phyloP scores from a whole-genome alignment of 2,329 filamentous ascomycete species.

The Phyllosticta capitalensis region DNA sequence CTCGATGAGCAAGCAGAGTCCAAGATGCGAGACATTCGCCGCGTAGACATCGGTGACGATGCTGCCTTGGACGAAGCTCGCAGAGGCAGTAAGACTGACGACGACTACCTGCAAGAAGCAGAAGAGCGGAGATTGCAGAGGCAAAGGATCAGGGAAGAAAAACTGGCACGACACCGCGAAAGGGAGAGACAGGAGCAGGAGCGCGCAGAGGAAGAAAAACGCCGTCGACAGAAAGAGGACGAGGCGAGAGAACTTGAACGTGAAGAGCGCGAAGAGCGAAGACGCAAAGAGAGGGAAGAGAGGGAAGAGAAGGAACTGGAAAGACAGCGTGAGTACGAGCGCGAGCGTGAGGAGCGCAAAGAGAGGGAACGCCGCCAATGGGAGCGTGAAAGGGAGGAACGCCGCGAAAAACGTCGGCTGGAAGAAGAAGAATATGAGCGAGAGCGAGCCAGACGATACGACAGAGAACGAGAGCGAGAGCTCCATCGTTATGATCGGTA shows the following conservation, averaged over 20 bases:
- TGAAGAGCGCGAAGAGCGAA: slow-evolving; percentile 18
- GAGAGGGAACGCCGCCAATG: slow-evolving; percentile 30
- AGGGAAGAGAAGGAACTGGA: slow-evolving; percentile 32
- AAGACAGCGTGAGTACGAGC: slow-evolving; percentile 37
- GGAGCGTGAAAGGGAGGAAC: slow-evolving; percentile 12
- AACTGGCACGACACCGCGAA: slow-evolving; percentile 50
- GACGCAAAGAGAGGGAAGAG: slow-evolving; percentile 36
- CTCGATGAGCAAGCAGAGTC: slow-evolving; percentile 54
- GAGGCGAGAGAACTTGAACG: slow-evolving; percentile 33
- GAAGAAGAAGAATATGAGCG: slow-evolving; percentile 42
- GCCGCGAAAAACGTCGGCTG: slow-evolving; percentile 27
- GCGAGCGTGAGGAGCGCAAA: slow-evolving; percentile 40
- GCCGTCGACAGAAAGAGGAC: slow-evolving; percentile 39
- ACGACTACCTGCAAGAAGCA: slow-evolving; percentile 61
- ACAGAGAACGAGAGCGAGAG: slow-evolving; percentile 22
- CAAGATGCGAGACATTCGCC: slow-evolving; percentile 58
- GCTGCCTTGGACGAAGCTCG: slow-evolving; percentile 55
- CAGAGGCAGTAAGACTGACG: slow-evolving; percentile 62
- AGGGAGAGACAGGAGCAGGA: slow-evolving; percentile 46
- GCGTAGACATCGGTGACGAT: slow-evolving; percentile 59
- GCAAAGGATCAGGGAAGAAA: slow-evolving; percentile 51
- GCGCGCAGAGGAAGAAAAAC: slow-evolving; percentile 40
- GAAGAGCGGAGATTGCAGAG: slow-evolving; percentile 51
- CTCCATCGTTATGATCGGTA: slow-evolving; percentile 13
- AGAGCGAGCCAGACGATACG: slow-evolving; percentile 24